Percentiles rank a stretch among this genome's conserved stretches.
Conservation (phyloP, 805 yeast genomes). For the Ogataea siamensis region DNA sequence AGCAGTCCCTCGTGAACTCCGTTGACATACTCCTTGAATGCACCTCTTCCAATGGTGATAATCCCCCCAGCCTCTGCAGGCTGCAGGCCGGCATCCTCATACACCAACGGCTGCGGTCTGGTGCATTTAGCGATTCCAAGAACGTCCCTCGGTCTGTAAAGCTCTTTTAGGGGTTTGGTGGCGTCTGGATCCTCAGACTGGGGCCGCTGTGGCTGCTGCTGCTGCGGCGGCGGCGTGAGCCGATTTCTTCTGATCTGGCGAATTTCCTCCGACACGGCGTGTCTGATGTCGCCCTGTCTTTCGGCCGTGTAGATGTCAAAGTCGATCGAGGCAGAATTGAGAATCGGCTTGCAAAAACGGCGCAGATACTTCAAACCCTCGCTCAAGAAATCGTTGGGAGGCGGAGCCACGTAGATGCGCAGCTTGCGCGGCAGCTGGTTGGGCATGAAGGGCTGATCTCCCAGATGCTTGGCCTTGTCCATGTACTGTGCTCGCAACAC, state of each 20-base stretch:
- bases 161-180: slow-evolving; percentile 33
- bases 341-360: slow-evolving; percentile 78
- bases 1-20: slow-evolving; percentile 94
- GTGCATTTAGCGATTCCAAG: slow-evolving; percentile 51
- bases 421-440: slow-evolving; percentile 68
- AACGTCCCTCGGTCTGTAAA: slow-evolving; percentile 44
- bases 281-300: slow-evolving; percentile 87
- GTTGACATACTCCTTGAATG: slow-evolving; percentile 84
- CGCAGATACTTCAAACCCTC: slow-evolving; percentile 72
- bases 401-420: slow-evolving; percentile 89
- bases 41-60: slow-evolving; percentile 91
- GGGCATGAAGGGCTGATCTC: slow-evolving; percentile 44
- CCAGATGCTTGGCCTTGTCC: slow-evolving; percentile 51
- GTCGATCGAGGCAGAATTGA: slow-evolving; percentile 82
- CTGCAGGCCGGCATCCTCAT: slow-evolving; percentile 46
- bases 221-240: slow-evolving; percentile 13
- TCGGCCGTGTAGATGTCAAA: slow-evolving; percentile 72
- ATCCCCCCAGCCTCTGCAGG: slow-evolving; percentile 73
- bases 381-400: slow-evolving; percentile 87
- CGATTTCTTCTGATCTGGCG: slow-evolving; percentile 60
- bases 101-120: slow-evolving; percentile 19
- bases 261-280: slow-evolving; percentile 76
- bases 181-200: slow-evolving; percentile 21
- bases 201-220: slow-evolving; percentile 2
- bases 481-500: slow-evolving; percentile 65